Evolutionary conservation across 352 stramenopile genomes (phyloP), one percentile per base, ranked within the genome.

Genomic region (Pythium vanterpoolii): DNA sequence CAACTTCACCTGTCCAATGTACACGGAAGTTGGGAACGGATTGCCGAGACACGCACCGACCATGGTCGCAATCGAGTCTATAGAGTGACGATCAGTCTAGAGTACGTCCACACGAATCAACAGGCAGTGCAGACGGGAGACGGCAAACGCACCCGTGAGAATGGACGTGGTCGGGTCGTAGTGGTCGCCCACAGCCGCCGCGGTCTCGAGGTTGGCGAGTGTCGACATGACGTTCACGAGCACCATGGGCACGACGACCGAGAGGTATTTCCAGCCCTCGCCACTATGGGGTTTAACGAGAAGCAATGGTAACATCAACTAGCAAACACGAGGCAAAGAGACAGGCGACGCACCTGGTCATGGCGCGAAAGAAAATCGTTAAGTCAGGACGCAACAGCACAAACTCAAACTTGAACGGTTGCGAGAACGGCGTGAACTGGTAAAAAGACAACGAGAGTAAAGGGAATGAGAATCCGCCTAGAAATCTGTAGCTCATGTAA

Each of bases 151-250:
- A 71, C 67, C 67, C 40, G 64, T 65, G 14, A 76, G 58, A 18
- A 81, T 70, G 23, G 60, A 68, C 30, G 62, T 33, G 3, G 62
- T 71, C 2, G 66, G 61, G 44, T 74, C 67, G 56, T 70, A 81
- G n/a, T 73, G 62, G 50, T 81, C 72, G 16, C 72, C 72, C 19
- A 81, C 69, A 23, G 69, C 67, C 16, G 60, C 49, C 2, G 72
- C 68, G 5, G 66, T 74, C 55, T 81, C 72, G 2, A 81, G 44
- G 43, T 74, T 75, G 9, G 72, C 71, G 1, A 81, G 58, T 4
- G 69, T 76, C 13, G 63, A 68, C 63, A 77, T 73, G 47, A 81
- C 63, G 52, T 81, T 81, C 39, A 77, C 69, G 8, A 77, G 60
- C 33, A 77, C 67, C 72, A 81, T 70, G 2, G 72, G 72, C 4